Evolutionary conservation across 1,139 yeast species (phyloP), one percentile per base, ranked within the genome.

Genomic region (Yamadazyma diddensiae): DNA sequence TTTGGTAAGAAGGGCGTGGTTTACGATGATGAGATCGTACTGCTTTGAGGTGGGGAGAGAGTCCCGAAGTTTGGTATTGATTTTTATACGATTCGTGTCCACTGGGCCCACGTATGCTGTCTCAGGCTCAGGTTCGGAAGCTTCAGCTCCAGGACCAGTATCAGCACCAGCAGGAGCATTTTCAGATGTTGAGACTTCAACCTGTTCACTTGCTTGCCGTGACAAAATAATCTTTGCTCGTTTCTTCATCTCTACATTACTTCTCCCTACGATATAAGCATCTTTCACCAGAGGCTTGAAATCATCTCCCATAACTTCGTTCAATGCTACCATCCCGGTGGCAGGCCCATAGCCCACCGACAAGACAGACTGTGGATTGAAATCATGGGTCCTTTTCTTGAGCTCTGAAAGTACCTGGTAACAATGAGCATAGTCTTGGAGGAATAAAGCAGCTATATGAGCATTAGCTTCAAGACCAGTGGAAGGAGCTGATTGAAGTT

Each of bases 281-380:
- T 85, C 87, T 47, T 85, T 86, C 12, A 63, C 65, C 14, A 60
- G 63, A 0, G 95, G 92, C 15, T 62, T 58, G 62, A 74, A 81
- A 3, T 62, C 65, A 3, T 67, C 69, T 0, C 86, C 88, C 79
- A 85, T 74, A 1, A 88, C 51, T 46, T 88, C 96, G 52, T 88
- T 86, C 37, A 88, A 64, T 0, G 95, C 98, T 7, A 90, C 65
- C 65, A 92, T 80, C 1, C 97, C 97, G 0, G 94, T 82, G 1
- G 92, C 94, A 1, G 98, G 97, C 0, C 98, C 98, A 51, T 74
- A 80, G 0, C 97, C 94, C 6, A 87, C 75, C 48, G 87, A 95
- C 35, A 92, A 65, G 0, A 92, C 74, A 11, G 74, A 64, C 20
- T 69, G 53, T 0, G 97, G 97, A 21, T 59, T 57, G 59, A 88